Conservation (phyloP, 2,329 filamentous ascomycete genomes). For the Pezicula radicicola region DNA sequence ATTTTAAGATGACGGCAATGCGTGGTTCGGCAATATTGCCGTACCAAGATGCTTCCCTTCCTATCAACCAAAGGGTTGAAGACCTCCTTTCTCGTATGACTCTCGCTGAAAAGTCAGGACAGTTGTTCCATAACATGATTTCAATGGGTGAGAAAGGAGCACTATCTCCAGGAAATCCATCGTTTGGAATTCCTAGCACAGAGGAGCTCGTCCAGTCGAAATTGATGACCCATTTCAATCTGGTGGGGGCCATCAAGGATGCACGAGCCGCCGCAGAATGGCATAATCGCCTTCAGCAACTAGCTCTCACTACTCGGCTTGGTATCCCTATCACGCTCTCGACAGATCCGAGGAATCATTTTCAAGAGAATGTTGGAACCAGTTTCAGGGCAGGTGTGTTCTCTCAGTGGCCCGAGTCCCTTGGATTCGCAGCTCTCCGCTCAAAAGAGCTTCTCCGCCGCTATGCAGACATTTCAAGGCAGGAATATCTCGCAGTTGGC, state of each 20-base stretch:
- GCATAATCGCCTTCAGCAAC: slow-evolving; percentile 36
- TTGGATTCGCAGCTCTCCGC: slow-evolving; percentile 47
- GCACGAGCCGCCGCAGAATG: slow-evolving; percentile 33
- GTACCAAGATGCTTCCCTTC: not conserved
- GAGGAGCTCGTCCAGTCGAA: slow-evolving; percentile 31
- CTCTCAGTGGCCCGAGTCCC: slow-evolving; percentile 48
- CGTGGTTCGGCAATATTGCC: not conserved
- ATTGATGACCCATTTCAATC: slow-evolving; percentile 43
- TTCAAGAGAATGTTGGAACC: slow-evolving; percentile 40
- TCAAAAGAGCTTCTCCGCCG: slow-evolving; percentile 38
- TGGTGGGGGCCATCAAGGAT: slow-evolving; percentile 40
- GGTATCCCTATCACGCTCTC: slow-evolving; percentile 47
- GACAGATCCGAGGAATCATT: slow-evolving; percentile 44
- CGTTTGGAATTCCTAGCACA: slow-evolving; percentile 21
- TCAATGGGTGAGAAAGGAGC: not conserved
- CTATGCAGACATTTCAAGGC: slow-evolving; percentile 46
- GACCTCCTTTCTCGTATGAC: slow-evolving; percentile 1
- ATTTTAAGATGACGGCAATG: not conserved
- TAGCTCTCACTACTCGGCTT: slow-evolving; percentile 40
- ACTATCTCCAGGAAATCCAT: not conserved
- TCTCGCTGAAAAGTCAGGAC: slow-evolving; percentile 7
- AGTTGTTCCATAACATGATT: slow-evolving; percentile 16
- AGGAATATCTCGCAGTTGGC: slow-evolving; percentile 33
- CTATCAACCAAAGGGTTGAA: not conserved
- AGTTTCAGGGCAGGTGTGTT: slow-evolving; percentile 40